Base-by-base conservation (phyloP, 2,329 filamentous ascomycete genomes). In the Alternaria gansuensis region DNA sequence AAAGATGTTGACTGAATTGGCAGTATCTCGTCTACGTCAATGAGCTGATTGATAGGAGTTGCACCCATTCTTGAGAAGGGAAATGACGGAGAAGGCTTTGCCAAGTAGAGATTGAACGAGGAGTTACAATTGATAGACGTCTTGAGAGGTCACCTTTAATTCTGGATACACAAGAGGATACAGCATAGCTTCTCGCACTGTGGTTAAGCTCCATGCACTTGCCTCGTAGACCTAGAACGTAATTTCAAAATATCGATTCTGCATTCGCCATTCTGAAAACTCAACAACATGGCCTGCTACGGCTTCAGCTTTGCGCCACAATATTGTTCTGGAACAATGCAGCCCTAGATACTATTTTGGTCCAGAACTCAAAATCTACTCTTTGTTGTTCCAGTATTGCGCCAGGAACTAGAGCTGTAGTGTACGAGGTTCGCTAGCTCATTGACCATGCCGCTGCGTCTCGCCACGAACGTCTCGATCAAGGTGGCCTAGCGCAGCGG, bases 301-400 rank as follows among this genome's bases (percentile, higher is more conserved):
- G 10, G 28, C n/a, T n/a, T 54, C 41, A 46, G 41, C 41, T 45
- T 21, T n/a, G 33, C 40, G 51, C 51, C 51, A 46, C 40, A 54
- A 31, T 21, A 43, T 26, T 24, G 24, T 54, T 46, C 51, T 54
- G 41, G 41, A 37, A 45, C 31, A 36, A 13, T 4, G 26, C 9
- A 28, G 14, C 23, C n/a, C 4, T 23, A 14, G 33, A 26, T 29
- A 39, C 24, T n/a, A 36, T 26, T 17, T 26, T 10, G 24, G 17
- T 37, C 2, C 11, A 21, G 11, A 28, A 26, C n/a, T 14, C 13
- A 11, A 23, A 31, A 13, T 26, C 10, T 54, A 13, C 23, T 2
- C 44, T 23, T 37, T 21, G 33, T 13, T 45, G 21, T 10, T 39
- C 28, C 0, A 5, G 7, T 26, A 29, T 11, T 21, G n/a, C 14